A percentile compares a stretch with the other conserved stretches of the same genome.
Evolutionary conservation across 495 filamentous ascomycete genomes (phyloP).

Genomic region (Evernia prunastri): DNA sequence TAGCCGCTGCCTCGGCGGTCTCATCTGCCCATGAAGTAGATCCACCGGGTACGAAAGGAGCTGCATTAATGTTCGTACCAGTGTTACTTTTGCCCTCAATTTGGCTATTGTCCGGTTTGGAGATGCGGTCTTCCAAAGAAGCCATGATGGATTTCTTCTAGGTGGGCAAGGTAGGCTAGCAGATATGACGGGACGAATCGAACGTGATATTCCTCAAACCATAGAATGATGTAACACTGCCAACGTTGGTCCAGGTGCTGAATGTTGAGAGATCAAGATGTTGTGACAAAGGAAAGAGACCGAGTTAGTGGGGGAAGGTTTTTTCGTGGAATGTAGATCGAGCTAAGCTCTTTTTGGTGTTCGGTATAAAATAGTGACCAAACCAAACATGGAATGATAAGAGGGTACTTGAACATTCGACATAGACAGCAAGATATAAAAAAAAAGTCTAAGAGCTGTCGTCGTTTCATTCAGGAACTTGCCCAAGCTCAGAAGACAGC

Average conservation of each 20-base stretch:
- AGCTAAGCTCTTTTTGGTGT: conserved; percentile 8
- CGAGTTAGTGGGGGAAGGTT: not conserved
- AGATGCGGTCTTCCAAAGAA: conserved; percentile 59
- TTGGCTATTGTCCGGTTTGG: conserved; percentile 37
- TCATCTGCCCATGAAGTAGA: conserved; percentile 22
- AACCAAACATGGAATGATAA: not conserved
- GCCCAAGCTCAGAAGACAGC: not conserved
- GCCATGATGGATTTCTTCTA: conserved; percentile 10
- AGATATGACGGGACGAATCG: not conserved
- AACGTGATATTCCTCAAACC: not conserved
- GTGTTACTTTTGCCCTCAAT: conserved; percentile 17
- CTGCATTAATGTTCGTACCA: conserved; percentile 4
- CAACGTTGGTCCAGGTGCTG: not conserved
- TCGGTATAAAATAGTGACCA: conserved; percentile 5
- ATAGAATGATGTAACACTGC: not conserved
- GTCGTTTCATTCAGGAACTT: not conserved
- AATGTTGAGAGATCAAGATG: not conserved
- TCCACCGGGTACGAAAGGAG: conserved; percentile 1
- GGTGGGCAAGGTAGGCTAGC: not conserved
- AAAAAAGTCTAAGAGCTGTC: not conserved
- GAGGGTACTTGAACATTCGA: not conserved
- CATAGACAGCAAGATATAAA: not conserved
- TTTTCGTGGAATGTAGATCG: not conserved
- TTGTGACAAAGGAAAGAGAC: conserved; percentile 8
- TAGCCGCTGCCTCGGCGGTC: conserved; percentile 14